phyloP scores from a whole-genome alignment of 345 rosid genomes.

The Toxicodendron radicans region DNA sequence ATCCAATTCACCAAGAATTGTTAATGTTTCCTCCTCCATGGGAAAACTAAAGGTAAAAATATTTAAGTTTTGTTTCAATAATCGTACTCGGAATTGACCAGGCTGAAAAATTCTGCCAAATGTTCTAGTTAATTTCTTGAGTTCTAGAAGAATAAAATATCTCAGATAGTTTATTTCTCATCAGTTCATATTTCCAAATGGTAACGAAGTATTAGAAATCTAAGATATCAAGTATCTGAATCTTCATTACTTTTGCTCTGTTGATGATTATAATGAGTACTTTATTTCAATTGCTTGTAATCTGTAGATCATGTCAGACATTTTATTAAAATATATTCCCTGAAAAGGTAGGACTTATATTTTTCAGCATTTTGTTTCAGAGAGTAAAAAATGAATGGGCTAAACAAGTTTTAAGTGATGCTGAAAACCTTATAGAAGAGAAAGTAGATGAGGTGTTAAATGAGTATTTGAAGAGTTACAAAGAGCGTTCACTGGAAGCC shows the following conservation, averaged over 20 bases:
- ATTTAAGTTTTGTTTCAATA: slow-evolving; percentile 9
- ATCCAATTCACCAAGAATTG: slow-evolving; percentile 46
- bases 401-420: slow-evolving; percentile 35
- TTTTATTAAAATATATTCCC: background rate
- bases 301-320: background rate
- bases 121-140: no score
- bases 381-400: slow-evolving; percentile 40
- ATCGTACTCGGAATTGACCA: no score
- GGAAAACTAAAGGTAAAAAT: slow-evolving; percentile 42
- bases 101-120: no score
- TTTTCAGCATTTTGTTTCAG: slow-evolving; percentile 20
- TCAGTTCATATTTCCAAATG: no score
- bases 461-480: slow-evolving; percentile 38
- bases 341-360: background rate
- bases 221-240: no score
- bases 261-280: no score
- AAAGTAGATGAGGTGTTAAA: slow-evolving; percentile 34
- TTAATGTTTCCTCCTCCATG: slow-evolving; percentile 40
- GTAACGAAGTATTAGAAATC: no score
- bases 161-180: no score
- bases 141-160: no score
- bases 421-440: slow-evolving; percentile 39
- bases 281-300: no score
- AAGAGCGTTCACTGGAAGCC: slow-evolving; percentile 33
- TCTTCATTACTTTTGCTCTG: no score